Evolutionary conservation across 495 filamentous ascomycete genomes (phyloP), one percentile per base, ranked within the genome.

Genomic region (Tuber umbilicatum): DNA sequence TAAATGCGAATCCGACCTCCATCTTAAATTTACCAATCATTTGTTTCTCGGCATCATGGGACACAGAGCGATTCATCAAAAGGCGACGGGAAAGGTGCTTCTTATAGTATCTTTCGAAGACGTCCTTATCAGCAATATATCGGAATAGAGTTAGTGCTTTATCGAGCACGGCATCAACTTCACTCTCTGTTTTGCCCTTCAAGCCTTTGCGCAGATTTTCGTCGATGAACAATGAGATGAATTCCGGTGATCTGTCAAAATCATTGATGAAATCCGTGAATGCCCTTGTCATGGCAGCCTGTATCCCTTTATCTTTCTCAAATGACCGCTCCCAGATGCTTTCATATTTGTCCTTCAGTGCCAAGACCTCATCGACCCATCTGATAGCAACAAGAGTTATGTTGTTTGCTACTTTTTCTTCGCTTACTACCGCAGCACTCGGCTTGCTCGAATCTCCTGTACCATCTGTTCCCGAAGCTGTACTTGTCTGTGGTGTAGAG

Each of bases 21-120:
- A 94, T 87, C 85, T 97, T 97, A 92, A 99, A 96, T 74, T 94
- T 90, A 2, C 90, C 91, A 69, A 98, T 96, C 91, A 99, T 97
- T 77, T 94, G 91, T 81, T 94, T 92, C 84, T 99, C 95, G 0
- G 91, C 91, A 81, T 97, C 94, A 81, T 91, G 91, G 80, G 92
- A 96, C 73, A 93, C 88, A 1, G 93, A 93, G 71, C 93, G 93
- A 78, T 90, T 90, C 87, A 93, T 92, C 35, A 99, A 85, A 60
- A 99, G 84, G 21, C 96, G 88, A 72, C 91, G 89, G 43, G 92
- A 93, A 0, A 99, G 87, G 85, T 99, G 95, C 82, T 97, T 98
- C 85, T 98, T 97, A 85, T 98, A 98, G 84, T 99, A 98, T 2
- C 92, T 87, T 83, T 99, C 96, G 74, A 98, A 99, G 78, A 97